Conservation (phyloP, 2,329 filamentous ascomycete genomes). For the Trichoderma oligosporum region DNA sequence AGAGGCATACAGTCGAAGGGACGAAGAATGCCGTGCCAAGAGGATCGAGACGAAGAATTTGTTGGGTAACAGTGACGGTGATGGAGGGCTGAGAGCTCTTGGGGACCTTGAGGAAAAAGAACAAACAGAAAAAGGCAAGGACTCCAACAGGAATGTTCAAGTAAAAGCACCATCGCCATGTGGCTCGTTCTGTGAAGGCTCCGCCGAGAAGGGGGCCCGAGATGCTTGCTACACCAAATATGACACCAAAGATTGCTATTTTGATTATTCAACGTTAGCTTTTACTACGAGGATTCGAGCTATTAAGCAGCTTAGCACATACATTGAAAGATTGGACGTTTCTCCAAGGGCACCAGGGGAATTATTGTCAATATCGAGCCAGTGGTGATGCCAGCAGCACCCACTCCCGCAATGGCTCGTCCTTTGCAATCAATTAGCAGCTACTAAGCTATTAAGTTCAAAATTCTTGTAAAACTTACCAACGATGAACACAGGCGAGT, state of each 20-base stretch:
- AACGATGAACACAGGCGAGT: conserved; percentile 50
- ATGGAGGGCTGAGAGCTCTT: conserved; percentile 30
- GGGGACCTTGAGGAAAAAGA: conserved; percentile 47
- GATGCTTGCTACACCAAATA: conserved; percentile 54
- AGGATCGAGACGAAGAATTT: conserved; percentile 53
- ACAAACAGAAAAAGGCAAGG: conserved; percentile 46
- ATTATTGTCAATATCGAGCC: conserved; percentile 56
- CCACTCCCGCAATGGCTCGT: conserved; percentile 54
- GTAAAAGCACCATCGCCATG: conserved; percentile 58
- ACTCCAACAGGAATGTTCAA: conserved; percentile 56
- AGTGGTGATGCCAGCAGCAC: conserved; percentile 55
- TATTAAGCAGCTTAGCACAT: neutral
- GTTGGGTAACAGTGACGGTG: conserved; percentile 37
- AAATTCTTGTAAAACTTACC: conserved; percentile 32
- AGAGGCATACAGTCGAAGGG: conserved; percentile 55
- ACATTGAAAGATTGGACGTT: conserved; percentile 56
- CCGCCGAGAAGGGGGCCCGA: conserved; percentile 53
- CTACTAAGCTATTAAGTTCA: too few species aligned
- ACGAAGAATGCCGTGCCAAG: conserved; percentile 58
- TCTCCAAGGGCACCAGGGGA: conserved; percentile 56
- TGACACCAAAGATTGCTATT: conserved; percentile 48
- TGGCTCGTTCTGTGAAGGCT: conserved; percentile 45
- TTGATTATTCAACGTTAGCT: conserved; percentile 18
- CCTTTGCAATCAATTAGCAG: too few species aligned
- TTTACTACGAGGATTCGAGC: neutral